Percentiles rank a stretch among this genome's conserved stretches.
These are phyloP conservation scores for Chlamydomonas asymmetrica DNA, from an alignment of 139 green algal genomes.

Conservation along the genomic window DNA sequence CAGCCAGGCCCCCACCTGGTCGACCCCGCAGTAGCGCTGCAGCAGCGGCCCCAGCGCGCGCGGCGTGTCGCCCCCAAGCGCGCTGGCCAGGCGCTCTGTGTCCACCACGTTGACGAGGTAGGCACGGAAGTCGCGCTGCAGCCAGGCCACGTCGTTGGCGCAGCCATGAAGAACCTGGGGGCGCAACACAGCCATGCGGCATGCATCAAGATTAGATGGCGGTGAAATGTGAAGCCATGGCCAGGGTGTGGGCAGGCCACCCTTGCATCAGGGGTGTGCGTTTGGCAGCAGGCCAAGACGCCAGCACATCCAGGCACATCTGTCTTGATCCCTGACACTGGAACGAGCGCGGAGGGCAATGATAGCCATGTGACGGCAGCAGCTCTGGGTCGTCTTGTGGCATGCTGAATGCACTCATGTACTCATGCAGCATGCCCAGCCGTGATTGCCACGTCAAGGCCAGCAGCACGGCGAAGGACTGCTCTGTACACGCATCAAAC, in stretches of 20 bases:
- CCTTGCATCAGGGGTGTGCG: neutral
- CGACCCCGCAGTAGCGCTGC: conserved; percentile 47
- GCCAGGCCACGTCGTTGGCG: conserved; percentile 79
- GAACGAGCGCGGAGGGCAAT: neutral
- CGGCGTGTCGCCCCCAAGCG: conserved; percentile 57
- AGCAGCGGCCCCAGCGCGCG: conserved; percentile 61
- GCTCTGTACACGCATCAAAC: too few species aligned
- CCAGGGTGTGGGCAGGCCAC: neutral
- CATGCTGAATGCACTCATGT: neutral
- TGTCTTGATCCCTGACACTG: neutral
- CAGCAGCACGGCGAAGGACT: too few species aligned
- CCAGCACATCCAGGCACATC: neutral
- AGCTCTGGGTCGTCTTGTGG: neutral
- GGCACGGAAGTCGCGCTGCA: conserved; percentile 74
- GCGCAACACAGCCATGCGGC: neutral
- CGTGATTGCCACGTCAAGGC: too few species aligned
- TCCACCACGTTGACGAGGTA: conserved; percentile 86
- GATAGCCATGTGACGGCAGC: neutral
- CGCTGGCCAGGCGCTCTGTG: conserved; percentile 52
- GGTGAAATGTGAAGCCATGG: neutral
- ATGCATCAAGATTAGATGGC: neutral
- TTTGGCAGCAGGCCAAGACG: too few species aligned
- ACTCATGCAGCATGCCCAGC: neutral
- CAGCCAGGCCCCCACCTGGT: neutral
- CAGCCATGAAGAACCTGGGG: conserved; percentile 78